Base-by-base conservation (phyloP, 1,139 yeast genomes). In the Sugiyamaella paludigena region DNA sequence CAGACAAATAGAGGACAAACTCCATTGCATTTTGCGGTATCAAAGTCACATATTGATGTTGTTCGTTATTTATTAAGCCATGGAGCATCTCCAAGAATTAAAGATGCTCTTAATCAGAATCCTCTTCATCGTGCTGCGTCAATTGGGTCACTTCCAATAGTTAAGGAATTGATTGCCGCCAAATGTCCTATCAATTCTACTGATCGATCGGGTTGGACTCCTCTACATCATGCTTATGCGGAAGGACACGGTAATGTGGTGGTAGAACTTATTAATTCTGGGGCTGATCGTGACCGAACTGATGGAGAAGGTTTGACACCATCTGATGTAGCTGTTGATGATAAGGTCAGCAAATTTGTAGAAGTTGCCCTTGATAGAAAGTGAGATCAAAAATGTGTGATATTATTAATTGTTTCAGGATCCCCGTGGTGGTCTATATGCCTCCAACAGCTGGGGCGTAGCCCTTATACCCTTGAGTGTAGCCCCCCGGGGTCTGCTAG, bases 221-320 rank as follows among this genome's bases (percentile, higher is more conserved):
- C 96, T 0, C 66, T 91, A 57, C 95, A 88, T 65, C 95, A 88
- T 66, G 96, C 98, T 0, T 69, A 86, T 48, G 92, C 96, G 0
- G 98, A 91, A 65, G 97, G 97, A 0, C 84, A 84, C 62, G 91
- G 84, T 1, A 96, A 87, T 51, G 79, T 81, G 7, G 96, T 87
- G 0, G 75, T 80, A 1, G 61, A 72, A 36, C 69, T 91, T 43
- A 80, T 83, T 5, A 73, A 75, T 40, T 71, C 75, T 28, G 94
- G 94, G 0, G 96, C 95, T 0, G 88, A 86, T 59, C 53, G 63
- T 7, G 70, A 74, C 2, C 64, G 66, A 2, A 54, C 75, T 42
- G 80, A 78, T 57, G 56, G 62, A 2, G 83, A 81, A 10, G 88
- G 83, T 2, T 69, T 76, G 49, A 75, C 77, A 1, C 81, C 95